These are phyloP conservation scores for Hibiscus syriacus DNA, from an alignment of 345 rosid species.

Conservation along the genomic window DNA sequence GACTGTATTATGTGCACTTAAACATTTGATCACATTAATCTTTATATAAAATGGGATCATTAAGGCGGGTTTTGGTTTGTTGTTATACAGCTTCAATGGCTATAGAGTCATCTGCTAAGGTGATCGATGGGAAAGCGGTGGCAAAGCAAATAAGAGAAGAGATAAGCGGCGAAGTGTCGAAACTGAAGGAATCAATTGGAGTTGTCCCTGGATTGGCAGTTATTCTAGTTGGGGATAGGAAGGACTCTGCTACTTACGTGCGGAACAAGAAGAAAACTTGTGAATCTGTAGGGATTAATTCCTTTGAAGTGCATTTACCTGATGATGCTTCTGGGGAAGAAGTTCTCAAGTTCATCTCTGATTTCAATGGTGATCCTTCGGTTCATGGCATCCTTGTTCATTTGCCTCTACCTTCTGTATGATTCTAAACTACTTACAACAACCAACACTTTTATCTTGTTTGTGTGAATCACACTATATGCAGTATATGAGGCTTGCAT, in stretches of 20 bases:
- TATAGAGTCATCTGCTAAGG: constrained; percentile 36
- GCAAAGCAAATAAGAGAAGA: constrained; percentile 69
- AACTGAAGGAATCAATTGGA: constrained; percentile 69
- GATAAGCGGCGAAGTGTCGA: constrained; percentile 50
- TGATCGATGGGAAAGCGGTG: constrained; percentile 72
- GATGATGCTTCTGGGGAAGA: constrained; percentile 57
- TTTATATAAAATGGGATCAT: background rate
- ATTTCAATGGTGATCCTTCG: constrained; percentile 45
- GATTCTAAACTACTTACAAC: background rate
- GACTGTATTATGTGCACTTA: background rate
- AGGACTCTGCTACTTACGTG: constrained; percentile 76
- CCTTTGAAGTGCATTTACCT: constrained; percentile 54
- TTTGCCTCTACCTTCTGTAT: constrained; percentile 64
- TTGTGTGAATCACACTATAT: background rate
- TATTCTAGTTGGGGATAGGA: constrained; percentile 70
- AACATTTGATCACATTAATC: background rate
- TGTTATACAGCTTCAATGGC: constrained; percentile 24
- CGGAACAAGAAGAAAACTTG: constrained; percentile 78
- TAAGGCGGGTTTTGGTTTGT: background rate
- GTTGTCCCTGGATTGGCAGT: constrained; percentile 80
- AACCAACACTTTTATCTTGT: background rate
- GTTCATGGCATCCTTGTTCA: constrained; percentile 95
- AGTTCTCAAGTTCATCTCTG: constrained; percentile 44
- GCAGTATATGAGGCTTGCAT: background rate
- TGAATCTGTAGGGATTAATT: constrained; percentile 54